Base-by-base conservation (phyloP, 2,329 filamentous ascomycete genomes). In the Calonectria henricotiae region DNA sequence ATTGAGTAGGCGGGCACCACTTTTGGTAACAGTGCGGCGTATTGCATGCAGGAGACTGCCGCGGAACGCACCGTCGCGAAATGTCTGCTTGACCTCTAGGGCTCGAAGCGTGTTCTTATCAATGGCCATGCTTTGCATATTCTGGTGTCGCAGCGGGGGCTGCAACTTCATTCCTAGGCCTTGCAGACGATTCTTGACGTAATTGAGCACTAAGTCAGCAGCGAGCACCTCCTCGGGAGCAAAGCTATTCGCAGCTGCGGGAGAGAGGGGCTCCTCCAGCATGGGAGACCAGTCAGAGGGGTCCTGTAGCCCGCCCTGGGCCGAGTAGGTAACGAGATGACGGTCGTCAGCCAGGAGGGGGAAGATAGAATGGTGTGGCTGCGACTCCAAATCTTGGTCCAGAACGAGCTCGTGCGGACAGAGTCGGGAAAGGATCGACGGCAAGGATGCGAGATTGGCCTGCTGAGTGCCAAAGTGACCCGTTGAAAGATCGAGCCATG, bases 401-500 rank as follows among this genome's bases (percentile, higher is more conserved):
- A 98, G 85, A 3, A 99, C 89, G 62, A 98, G 91, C 80, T 99
- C 96, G 51, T 92, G 89, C 1, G 96, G 95, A 20, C 90, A 90
- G 72, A 98, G 92, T 30, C 96, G 91, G 32, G 95, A 93, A 62
- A 98, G 86, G 23, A 93, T 91, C 11, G 95, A 94, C n/a, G 93
- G 87, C 5, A 99, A 84, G 65, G 91, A 91, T 61, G 89, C 85
- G 8, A 95, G 82, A 23, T 91, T 91, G 0, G 93, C 92, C 20
- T 86, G 86, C 79, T 98, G 95, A 0, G 95, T 98, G 78, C 91
- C 94, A 82, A 99, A 99, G 77, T 96, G 93, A 15, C 96, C 96
- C 3, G 96, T 99, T 9, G 96, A 98, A 30, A 98, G 84, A 82
- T 99, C 96, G 55, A 98, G 86, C 96, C 96, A 99, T 46, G 96